Evolutionary conservation across 1,139 yeast genomes (phyloP).

Genomic region (Protomyces macrosporus): DNA sequence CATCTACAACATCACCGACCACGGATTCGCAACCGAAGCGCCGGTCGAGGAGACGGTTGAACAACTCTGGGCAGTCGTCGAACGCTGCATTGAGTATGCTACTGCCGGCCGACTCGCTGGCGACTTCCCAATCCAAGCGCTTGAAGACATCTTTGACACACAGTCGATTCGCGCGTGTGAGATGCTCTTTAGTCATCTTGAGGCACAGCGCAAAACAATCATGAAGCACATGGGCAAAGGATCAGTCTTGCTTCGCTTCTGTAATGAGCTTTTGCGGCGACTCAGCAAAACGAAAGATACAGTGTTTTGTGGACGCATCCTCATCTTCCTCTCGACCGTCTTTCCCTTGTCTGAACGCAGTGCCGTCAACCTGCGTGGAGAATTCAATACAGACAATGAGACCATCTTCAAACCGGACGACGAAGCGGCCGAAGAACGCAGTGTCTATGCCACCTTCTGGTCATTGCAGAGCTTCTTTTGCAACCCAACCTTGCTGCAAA

Average conservation of each 20-base stretch:
- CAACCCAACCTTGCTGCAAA: slow-evolving; percentile 27
- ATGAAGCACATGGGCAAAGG: slow-evolving; percentile 41
- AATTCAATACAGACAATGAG: slow-evolving; percentile 39
- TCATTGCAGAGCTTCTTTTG: slow-evolving; percentile 30
- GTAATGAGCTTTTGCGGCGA: slow-evolving; percentile 41
- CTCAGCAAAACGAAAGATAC: slow-evolving; percentile 41
- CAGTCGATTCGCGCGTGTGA: slow-evolving; percentile 40
- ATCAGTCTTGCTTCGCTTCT: slow-evolving; percentile 40
- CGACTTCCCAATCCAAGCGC: slow-evolving; percentile 30
- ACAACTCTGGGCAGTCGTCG: background rate
- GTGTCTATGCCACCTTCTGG: slow-evolving; percentile 32
- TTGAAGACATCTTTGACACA: slow-evolving; percentile 41
- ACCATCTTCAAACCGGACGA: slow-evolving; percentile 36
- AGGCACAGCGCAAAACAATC: slow-evolving; percentile 35
- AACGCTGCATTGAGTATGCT: background rate
- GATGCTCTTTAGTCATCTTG: slow-evolving; percentile 40
- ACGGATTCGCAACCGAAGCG: background rate
- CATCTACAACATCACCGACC: background rate
- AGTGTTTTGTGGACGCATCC: slow-evolving; percentile 41
- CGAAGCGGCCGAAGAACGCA: background rate
- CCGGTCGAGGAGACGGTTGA: background rate
- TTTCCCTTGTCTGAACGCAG: slow-evolving; percentile 42
- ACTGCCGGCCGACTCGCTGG: background rate
- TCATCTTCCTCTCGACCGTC: slow-evolving; percentile 40
- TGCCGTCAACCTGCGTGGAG: slow-evolving; percentile 42